These are phyloP conservation scores for Simplicillium sp. DNA, from an alignment of 2,329 filamentous ascomycete species.

Conservation along the genomic window DNA sequence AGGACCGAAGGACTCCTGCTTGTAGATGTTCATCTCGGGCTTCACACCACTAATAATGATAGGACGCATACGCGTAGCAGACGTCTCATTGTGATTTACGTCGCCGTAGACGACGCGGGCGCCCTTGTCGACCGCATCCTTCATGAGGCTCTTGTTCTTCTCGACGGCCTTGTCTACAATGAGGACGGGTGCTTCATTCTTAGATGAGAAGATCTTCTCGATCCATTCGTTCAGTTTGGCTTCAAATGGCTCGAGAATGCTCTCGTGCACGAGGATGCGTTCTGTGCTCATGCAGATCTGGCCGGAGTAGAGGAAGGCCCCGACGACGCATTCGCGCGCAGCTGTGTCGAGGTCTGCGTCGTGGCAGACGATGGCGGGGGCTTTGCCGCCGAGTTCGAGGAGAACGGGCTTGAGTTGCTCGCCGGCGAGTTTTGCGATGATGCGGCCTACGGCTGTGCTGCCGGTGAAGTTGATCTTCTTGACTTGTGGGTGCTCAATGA, in stretches of 20 bases:
- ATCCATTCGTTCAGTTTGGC: not conserved
- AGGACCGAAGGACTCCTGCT: slow-evolving; percentile 64
- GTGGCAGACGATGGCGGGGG: slow-evolving; percentile 28
- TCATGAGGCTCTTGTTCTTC: slow-evolving; percentile 5
- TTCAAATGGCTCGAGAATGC: slow-evolving; percentile 9
- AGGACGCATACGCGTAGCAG: slow-evolving; percentile 39
- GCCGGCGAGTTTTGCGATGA: slow-evolving; percentile 25
- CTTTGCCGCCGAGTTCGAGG: slow-evolving; percentile 39
- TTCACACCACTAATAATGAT: slow-evolving; percentile 53
- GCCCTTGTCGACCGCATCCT: slow-evolving; percentile 55
- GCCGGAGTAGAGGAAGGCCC: slow-evolving; percentile 25
- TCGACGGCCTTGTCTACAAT: slow-evolving; percentile 1
- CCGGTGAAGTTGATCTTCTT: slow-evolving; percentile 35
- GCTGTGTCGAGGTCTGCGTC: slow-evolving; percentile 35
- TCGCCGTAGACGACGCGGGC: slow-evolving; percentile 34
- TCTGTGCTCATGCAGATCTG: slow-evolving; percentile 69
- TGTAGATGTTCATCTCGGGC: slow-evolving; percentile 56
- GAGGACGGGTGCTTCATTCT: slow-evolving; percentile 3
- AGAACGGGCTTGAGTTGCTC: slow-evolving; percentile 32
- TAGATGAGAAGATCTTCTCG: not conserved
- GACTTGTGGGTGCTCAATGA: slow-evolving; percentile 44
- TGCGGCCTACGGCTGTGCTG: slow-evolving; percentile 28
- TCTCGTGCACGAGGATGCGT: slow-evolving; percentile 35
- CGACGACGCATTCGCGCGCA: slow-evolving; percentile 15
- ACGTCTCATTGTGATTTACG: slow-evolving; percentile 14